Evolutionary conservation across 73 alveolate species (phyloP), one percentile per base, ranked within the genome.

Genomic region (Tetrahymena thermophila): DNA sequence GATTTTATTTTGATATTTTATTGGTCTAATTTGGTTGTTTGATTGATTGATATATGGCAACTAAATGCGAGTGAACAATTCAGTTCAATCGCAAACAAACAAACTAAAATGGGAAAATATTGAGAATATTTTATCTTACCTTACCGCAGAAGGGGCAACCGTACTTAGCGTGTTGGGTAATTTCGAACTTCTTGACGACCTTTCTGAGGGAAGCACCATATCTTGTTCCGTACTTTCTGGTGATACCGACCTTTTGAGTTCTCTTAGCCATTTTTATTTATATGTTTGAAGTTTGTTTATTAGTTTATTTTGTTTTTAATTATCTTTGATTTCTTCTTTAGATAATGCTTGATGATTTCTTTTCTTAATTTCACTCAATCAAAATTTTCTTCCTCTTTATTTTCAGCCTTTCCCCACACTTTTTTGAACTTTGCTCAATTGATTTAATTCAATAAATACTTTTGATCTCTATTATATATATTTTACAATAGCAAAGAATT

Each of bases 191-290:
- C 98, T 98, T 98, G 96, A 98, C 98, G 97, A 97, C 98, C 96
- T 98, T 98, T 98, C 99, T 98, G 94, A 98, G 96, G 25, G 99
- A 98, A 40, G 99, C 98, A 84, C 99, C 99, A 85, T 98, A 98
- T 94, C 99, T 97, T 42, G 99, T 98, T 94, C 99, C 99, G 98
- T 98, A 98, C 97, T 98, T 98, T 84, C 99, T 99, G 85, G 98
- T 96, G 94, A 98, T 98, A 94, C 99, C 99, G 94, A 98, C 99
- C 96, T 98, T 98, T 99, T 98, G 97, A 94, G 99, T 98, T 93
- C 99, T 98, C 98, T 98, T 98, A 94, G 99, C 99, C 99, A 98
- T 98, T 94, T 96, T 94, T 31, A 28, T 37, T 42, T 42, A 85
- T 25, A 94, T 71, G 94, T 71, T n/a, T 71, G 89, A 71, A 71